Base-by-base conservation (phyloP, 768 basidiomycete genomes). In the Lactarius deliciosus region DNA sequence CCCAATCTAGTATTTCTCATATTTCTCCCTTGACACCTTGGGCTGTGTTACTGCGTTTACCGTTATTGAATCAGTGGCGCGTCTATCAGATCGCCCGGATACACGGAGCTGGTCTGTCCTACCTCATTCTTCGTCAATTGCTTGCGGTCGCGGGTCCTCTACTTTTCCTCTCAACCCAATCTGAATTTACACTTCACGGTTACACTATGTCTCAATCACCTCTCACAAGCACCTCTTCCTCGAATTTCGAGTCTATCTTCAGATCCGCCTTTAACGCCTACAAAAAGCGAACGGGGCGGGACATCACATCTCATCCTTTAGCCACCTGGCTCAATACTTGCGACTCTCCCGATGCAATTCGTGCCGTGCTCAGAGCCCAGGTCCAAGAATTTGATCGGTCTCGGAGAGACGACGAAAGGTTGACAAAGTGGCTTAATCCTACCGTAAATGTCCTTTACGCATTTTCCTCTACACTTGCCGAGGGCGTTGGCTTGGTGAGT, bases 351-450 rank as follows among this genome's bases (percentile, higher is more conserved):
- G n/a, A 55, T 40, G 25, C 34, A 16, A 25, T 58, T 18, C 32
- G 36, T 22, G 18, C 32, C 45, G 5, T 40, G 18, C 58, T 64
- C 15, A 28, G 11, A 41, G 36, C 16, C 9, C 64, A 60, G 22
- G 16, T 60, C 11, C 38, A 56, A 0, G 40, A 20, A 1, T 59
- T 50, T 9, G 30, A 32, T 13, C 64, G 28, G 38, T 41, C 36
- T 7, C 18, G 18, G 20, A 60, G 32, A 8, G 32, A n/a, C 32
- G 13, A 28, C 20, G 32, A 56, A 0, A 60, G 15, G 22, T 11
- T 64, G 22, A 50, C 64, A 28, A 65, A 38, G 3, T 60, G 53
- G 64, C 40, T 60, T 6, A 4, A 30, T 58, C 40, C 64, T 0
- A 60, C 32, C 1, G 22, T 65, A 2, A 28, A 57, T 7, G 60